Conservation (phyloP, 2,329 filamentous ascomycete genomes). For the Penicillium concentricum region DNA sequence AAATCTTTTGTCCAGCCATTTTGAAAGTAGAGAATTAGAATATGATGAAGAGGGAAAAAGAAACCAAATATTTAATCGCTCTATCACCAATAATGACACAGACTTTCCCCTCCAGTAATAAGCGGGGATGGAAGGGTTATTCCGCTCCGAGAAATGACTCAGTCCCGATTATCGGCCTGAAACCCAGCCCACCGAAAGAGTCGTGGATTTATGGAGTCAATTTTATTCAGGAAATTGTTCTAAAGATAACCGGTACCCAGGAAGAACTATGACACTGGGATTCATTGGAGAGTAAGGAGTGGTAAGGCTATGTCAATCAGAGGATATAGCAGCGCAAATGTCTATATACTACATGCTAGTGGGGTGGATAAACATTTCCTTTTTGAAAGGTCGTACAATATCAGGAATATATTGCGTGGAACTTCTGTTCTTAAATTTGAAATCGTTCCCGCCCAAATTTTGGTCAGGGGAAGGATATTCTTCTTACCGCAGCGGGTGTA, state of each 20-base stretch:
- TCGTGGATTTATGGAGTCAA: background rate
- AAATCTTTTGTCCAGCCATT: slow-evolving; percentile 47
- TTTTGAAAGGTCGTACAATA: background rate
- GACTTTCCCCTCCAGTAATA: slow-evolving; percentile 28
- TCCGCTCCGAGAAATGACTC: slow-evolving; percentile 33
- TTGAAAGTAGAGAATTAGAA: slow-evolving; percentile 7
- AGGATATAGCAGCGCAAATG: background rate
- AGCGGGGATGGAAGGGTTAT: slow-evolving; percentile 31
- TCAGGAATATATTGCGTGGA: background rate
- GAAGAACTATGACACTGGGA: too few relatives aligned
- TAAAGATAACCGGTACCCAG: background rate
- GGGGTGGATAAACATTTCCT: background rate
- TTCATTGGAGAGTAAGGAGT: background rate
- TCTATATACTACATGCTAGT: background rate
- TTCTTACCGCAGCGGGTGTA: background rate
- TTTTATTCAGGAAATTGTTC: too few relatives aligned
- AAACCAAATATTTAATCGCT: slow-evolving; percentile 9
- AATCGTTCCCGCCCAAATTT: background rate
- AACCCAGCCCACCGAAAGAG: background rate
- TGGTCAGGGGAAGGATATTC: background rate
- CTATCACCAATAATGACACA: slow-evolving; percentile 29
- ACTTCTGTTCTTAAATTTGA: background rate
- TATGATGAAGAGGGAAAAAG: slow-evolving; percentile 3
- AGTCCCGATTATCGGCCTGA: slow-evolving; percentile 20
- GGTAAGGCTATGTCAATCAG: background rate